These are phyloP conservation scores for Begonia loranthoides DNA, from an alignment of 306 rosid genomes.

Conservation along the genomic window DNA sequence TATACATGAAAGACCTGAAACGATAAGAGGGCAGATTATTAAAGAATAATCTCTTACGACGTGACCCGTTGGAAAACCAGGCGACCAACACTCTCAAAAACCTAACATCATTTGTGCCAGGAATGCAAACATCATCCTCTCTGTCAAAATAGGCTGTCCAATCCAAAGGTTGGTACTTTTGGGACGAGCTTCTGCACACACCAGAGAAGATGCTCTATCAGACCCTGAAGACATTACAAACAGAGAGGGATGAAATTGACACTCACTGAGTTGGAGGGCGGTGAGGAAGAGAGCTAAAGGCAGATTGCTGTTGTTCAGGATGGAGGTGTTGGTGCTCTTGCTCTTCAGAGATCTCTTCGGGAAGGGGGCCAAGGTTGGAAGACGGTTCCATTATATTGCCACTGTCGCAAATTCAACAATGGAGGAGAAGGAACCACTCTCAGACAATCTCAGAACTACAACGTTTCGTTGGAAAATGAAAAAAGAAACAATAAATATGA, in stretches of 20 bases:
- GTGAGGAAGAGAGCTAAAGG: constrained; percentile 56
- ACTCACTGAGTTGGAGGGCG: constrained; percentile 69
- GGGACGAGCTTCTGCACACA: constrained; percentile 36
- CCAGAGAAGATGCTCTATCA: not conserved
- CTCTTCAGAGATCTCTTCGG: constrained; percentile 34
- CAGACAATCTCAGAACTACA: too few relatives aligned
- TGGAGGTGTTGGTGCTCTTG: constrained; percentile 11
- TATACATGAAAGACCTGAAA: constrained; percentile 87
- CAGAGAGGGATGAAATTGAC: constrained; percentile 7
- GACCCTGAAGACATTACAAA: not conserved
- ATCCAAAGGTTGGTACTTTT: constrained; percentile 50
- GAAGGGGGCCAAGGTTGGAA: constrained; percentile 44
- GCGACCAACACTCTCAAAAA: not conserved
- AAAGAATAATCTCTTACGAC: constrained; percentile 6
- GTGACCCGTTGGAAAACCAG: not conserved
- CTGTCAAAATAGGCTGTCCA: constrained; percentile 61
- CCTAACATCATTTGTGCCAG: constrained; percentile 51
- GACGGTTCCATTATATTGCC: constrained; percentile 15
- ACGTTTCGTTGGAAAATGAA: too few relatives aligned
- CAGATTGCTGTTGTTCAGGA: constrained; percentile 21
- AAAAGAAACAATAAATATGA: too few relatives aligned
- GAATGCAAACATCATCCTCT: constrained; percentile 59
- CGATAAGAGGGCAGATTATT: constrained; percentile 8
- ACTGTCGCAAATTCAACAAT: not conserved
- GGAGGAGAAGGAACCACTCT: too few relatives aligned